Evolutionary conservation across 306 rosid species (phyloP).

Genomic region (Dryas drummondii): DNA sequence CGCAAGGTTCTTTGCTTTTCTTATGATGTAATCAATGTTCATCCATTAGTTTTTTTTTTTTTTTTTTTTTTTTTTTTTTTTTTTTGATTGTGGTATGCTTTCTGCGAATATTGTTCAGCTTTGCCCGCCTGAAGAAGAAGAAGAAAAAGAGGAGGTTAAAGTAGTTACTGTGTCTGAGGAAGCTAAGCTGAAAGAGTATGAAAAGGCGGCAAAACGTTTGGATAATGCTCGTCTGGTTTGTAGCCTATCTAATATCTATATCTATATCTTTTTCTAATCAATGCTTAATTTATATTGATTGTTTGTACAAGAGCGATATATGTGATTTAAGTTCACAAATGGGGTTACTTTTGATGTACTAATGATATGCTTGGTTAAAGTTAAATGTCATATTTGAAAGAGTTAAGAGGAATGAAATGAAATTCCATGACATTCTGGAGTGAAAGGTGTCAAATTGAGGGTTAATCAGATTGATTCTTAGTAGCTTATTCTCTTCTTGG

Average conservation of each 20-base stretch:
- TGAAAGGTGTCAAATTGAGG: neutral
- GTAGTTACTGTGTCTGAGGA: conserved; percentile 59
- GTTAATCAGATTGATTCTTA: neutral
- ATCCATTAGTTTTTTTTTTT: neutral
- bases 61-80: neutral
- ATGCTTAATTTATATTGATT: neutral
- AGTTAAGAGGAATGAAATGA: neutral
- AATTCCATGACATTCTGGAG: neutral
- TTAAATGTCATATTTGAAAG: neutral
- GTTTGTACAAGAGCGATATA: neutral
- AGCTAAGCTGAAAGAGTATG: conserved; percentile 67
- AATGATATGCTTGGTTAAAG: neutral
- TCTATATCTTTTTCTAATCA: neutral
- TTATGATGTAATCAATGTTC: neutral
- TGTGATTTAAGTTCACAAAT: neutral
- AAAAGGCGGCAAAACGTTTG: conserved; percentile 67
- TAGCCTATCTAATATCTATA: conserved; percentile 14
- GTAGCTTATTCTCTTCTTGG: neutral
- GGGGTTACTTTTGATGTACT: neutral
- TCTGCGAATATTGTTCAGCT: conserved; percentile 40
- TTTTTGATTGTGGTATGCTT: conserved; percentile 2
- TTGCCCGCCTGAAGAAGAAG: conserved; percentile 56
- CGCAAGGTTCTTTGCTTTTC: conserved; percentile 49
- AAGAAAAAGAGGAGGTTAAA: conserved; percentile 47
- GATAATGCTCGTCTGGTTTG: conserved; percentile 77